Conservation (phyloP, 2,329 filamentous ascomycete genomes). For the Fusarium sp. region DNA sequence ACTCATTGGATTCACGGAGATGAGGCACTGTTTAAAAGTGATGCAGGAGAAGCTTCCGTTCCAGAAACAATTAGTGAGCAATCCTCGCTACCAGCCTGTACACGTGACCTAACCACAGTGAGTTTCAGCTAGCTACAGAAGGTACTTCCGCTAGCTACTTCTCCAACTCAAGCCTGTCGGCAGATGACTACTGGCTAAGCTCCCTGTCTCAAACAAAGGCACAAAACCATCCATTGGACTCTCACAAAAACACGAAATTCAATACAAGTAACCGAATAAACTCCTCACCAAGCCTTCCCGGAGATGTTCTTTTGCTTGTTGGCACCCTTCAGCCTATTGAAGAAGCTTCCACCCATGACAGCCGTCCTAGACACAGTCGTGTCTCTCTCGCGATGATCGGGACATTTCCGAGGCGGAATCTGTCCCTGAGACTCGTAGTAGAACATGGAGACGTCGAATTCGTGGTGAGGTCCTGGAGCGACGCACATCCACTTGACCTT, state of each 20-base stretch:
- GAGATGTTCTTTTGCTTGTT: constrained; percentile 27
- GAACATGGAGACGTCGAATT: constrained; percentile 50
- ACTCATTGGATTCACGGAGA: neutral
- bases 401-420: constrained; percentile 39
- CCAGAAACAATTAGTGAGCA: neutral
- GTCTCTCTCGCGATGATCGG: constrained; percentile 22
- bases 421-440: constrained; percentile 52
- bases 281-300: constrained; percentile 17
- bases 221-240: neutral
- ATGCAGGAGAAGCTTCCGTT: neutral
- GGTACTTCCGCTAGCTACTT: no score
- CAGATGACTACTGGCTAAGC: neutral
- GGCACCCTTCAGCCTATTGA: constrained; percentile 13
- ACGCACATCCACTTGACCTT: constrained; percentile 41
- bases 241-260: neutral
- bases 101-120: neutral
- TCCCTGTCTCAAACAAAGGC: neutral
- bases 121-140: no score
- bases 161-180: no score
- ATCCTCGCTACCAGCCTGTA: neutral
- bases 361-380: constrained; percentile 7
- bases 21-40: neutral
- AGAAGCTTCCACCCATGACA: constrained; percentile 23
- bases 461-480: constrained; percentile 42
- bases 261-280: neutral